Conservation (phyloP, 495 filamentous ascomycete species). For the Letharia columbiana region DNA sequence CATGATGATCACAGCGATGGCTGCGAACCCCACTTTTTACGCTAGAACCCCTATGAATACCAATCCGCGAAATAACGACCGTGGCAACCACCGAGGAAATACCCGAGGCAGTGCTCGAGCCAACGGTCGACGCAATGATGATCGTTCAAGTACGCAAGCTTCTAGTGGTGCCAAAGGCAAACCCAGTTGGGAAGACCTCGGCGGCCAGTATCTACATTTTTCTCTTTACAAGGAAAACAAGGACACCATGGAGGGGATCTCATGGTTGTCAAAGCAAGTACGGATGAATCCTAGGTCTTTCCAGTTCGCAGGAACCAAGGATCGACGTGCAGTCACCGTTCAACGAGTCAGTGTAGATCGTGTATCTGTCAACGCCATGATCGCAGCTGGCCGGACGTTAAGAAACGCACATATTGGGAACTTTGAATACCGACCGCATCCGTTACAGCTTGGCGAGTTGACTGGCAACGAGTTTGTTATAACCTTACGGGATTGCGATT, state of each 20-base stretch:
- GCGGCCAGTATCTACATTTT: constrained; percentile 81
- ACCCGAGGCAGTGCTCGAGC: constrained; percentile 10
- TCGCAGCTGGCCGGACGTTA: constrained; percentile 52
- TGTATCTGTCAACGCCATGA: constrained; percentile 54
- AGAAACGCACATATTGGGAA: constrained; percentile 62
- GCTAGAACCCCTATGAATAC: constrained; percentile 17
- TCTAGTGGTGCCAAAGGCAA: constrained; percentile 20
- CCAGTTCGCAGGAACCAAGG: constrained; percentile 88
- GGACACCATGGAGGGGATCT: constrained; percentile 90
- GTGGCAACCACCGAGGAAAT: background rate
- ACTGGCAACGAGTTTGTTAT: constrained; percentile 86
- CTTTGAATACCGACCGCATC: constrained; percentile 61
- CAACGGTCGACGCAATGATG: constrained; percentile 28
- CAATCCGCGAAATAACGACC: constrained; percentile 1
- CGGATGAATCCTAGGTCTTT: constrained; percentile 61
- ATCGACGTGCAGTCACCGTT: constrained; percentile 77
- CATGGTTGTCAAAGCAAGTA: constrained; percentile 58
- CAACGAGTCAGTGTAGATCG: constrained; percentile 71
- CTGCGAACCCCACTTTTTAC: constrained; percentile 34
- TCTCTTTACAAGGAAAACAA: constrained; percentile 96
- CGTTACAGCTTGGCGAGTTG: constrained; percentile 74
- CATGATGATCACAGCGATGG: constrained; percentile 49
- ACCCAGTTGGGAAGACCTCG: constrained; percentile 52
- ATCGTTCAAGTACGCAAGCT: background rate
- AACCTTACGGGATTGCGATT: constrained; percentile 72